These are phyloP conservation scores for Diphasiastrum complanatum DNA, from an alignment of 83 land plant species.

Conservation along the genomic window DNA sequence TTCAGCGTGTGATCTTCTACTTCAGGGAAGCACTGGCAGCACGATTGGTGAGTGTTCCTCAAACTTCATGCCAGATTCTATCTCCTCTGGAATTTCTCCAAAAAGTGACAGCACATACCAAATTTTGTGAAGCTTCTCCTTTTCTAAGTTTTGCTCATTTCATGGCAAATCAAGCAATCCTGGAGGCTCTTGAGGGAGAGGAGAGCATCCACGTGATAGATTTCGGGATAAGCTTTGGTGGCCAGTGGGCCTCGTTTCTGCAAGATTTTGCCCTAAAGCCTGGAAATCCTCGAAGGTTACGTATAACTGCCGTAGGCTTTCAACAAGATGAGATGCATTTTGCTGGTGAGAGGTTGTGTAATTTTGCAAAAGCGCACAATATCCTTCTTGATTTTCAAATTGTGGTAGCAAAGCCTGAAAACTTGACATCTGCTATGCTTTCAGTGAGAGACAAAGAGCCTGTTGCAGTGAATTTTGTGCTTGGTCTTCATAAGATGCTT, in stretches of 20 bases:
- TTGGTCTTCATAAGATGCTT: not conserved
- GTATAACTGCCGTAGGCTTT: too few species aligned
- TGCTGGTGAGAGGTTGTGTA: conserved; percentile 7
- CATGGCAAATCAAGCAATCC: conserved; percentile 10
- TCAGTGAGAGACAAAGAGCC: conserved; percentile 4
- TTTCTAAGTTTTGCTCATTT: too few species aligned
- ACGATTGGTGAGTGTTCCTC: not conserved
- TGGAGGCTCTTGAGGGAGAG: conserved; percentile 10
- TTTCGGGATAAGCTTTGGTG: not conserved
- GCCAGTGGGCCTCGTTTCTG: conserved; percentile 13
- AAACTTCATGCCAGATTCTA: too few species aligned
- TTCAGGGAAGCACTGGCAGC: conserved; percentile 17
- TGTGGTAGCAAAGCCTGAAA: not conserved
- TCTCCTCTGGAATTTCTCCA: too few species aligned
- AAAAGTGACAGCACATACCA: not conserved
- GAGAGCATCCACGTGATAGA: conserved; percentile 10
- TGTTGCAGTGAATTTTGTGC: too few species aligned
- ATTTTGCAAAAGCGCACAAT: not conserved
- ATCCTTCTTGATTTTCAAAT: too few species aligned
- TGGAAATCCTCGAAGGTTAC: not conserved
- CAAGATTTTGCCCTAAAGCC: conserved; percentile 2
- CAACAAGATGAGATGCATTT: not conserved
- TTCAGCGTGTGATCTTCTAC: conserved; percentile 17
- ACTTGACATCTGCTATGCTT: conserved; percentile 2
- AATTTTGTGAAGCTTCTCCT: not conserved